Evolutionary conservation across 805 yeast genomes (phyloP).

Genomic region (Wickerhamiella vanderwaltii): DNA sequence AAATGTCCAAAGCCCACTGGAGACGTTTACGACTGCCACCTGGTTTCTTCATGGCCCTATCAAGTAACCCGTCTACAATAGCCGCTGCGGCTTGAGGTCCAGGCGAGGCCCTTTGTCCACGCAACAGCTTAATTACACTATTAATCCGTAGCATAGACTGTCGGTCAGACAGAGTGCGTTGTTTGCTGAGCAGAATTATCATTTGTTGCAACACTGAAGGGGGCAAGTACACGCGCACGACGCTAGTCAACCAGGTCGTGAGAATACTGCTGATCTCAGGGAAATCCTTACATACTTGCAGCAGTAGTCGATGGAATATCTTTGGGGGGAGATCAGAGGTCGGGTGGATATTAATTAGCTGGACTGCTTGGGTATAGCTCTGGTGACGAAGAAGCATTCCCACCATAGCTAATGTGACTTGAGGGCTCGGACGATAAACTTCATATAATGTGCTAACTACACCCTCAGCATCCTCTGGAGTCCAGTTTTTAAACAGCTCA

Average conservation of each 20-base stretch:
- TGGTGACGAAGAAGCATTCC: constrained; percentile 14
- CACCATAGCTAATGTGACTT: constrained; percentile 1
- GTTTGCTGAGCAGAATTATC: constrained; percentile 18
- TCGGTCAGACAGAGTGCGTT: constrained; percentile 19
- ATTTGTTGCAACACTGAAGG: constrained; percentile 17
- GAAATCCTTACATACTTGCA: constrained; percentile 17
- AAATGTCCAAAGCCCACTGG: constrained; percentile 24
- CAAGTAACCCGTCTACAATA: constrained; percentile 22
- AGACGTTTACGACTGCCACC: constrained; percentile 23
- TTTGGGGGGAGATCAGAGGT: constrained; percentile 9
- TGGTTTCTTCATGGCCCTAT: constrained; percentile 16
- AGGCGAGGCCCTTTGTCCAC: constrained; percentile 11
- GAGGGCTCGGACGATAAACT: constrained; percentile 8
- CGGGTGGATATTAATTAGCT: constrained; percentile 16
- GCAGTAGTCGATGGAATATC: constrained; percentile 14
- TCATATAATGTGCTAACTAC: constrained; percentile 6
- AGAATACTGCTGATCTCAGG: constrained; percentile 19
- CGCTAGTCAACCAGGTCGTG: constrained; percentile 20
- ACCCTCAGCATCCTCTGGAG: constrained; percentile 6
- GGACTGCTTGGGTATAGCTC: constrained; percentile 16
- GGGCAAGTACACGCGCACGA: constrained; percentile 15
- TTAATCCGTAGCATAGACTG: constrained; percentile 20
- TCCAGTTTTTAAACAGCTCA: constrained; percentile 18
- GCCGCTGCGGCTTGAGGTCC: constrained; percentile 16
- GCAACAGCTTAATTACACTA: constrained; percentile 16